Conservation (phyloP, 768 basidiomycete species). For the Daedaleopsis sinensis region DNA sequence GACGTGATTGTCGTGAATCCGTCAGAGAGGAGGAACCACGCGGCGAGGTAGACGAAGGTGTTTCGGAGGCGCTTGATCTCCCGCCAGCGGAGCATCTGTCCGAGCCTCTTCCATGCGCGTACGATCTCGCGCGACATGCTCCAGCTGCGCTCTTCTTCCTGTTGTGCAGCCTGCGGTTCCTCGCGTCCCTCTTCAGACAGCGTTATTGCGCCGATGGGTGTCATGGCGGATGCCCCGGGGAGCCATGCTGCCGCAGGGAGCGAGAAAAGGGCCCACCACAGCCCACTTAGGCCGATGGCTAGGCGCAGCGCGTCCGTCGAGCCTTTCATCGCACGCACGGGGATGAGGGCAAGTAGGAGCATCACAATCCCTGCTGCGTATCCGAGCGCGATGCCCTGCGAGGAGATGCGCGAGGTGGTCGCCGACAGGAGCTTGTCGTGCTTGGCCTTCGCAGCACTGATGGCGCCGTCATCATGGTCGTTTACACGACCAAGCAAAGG, state of each 20-base stretch:
- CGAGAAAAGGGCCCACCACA: constrained; percentile 88
- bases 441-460: constrained; percentile 26
- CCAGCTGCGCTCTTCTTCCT: constrained; percentile 39
- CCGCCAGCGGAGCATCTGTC: constrained; percentile 69
- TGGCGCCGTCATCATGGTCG: constrained; percentile 14
- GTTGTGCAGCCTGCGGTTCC: constrained; percentile 5
- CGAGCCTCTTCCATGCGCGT: constrained; percentile 77
- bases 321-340: constrained; percentile 72
- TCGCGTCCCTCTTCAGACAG: constrained; percentile 3
- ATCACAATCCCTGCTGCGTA: constrained; percentile 83
- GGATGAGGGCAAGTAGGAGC: constrained; percentile 74
- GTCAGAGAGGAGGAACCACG: constrained; percentile 95
- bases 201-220: constrained; percentile 7
- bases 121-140: constrained; percentile 53
- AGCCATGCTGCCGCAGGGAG: constrained; percentile 79
- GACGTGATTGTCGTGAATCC: constrained; percentile 93
- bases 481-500: constrained; percentile 18
- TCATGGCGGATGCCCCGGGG: constrained; percentile 42
- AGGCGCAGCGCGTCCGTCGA: constrained; percentile 80
- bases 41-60: constrained; percentile 87
- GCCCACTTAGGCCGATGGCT: constrained; percentile 81
- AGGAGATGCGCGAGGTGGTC: constrained; percentile 83
- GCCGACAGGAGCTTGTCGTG: constrained; percentile 64
- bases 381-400: constrained; percentile 83
- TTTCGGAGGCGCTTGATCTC: constrained; percentile 77